phyloP scores from a whole-genome alignment of 2,329 filamentous ascomycete genomes.

The Colletotrichum paranaense region DNA sequence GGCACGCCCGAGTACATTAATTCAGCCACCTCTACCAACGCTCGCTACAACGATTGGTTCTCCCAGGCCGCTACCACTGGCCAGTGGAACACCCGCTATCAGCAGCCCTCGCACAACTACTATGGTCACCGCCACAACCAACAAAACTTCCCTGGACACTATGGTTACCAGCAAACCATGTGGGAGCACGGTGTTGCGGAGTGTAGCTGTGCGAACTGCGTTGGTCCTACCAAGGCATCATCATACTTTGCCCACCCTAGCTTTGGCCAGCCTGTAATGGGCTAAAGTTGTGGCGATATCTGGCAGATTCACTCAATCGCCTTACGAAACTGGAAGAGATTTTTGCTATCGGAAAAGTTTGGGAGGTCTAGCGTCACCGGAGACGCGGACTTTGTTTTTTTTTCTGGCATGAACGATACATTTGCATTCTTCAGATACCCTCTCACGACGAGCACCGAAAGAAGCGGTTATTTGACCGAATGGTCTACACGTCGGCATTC shows the following conservation, averaged over 20 bases:
- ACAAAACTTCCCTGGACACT: slow-evolving; percentile 52
- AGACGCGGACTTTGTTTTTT: slow-evolving; percentile 34
- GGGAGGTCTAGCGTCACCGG: slow-evolving; percentile 32
- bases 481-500: slow-evolving; percentile 29
- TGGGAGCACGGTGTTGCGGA: slow-evolving; percentile 65
- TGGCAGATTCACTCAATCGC: background rate
- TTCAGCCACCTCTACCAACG: slow-evolving; percentile 65
- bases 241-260: slow-evolving; percentile 60
- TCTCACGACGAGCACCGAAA: slow-evolving; percentile 38
- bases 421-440: slow-evolving; percentile 40
- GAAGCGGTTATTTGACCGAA: slow-evolving; percentile 33
- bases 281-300: slow-evolving; percentile 46
- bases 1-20: slow-evolving; percentile 69
- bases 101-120: slow-evolving; percentile 52
- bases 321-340: slow-evolving; percentile 22
- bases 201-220: slow-evolving; percentile 61
- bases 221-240: slow-evolving; percentile 54
- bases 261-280: slow-evolving; percentile 67
- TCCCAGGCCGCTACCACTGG: slow-evolving; percentile 51
- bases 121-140: slow-evolving; percentile 52
- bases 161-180: slow-evolving; percentile 54
- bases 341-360: slow-evolving; percentile 36
- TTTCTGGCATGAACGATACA: slow-evolving; percentile 37
- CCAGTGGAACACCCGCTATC: slow-evolving; percentile 58
- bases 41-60: slow-evolving; percentile 70